These are phyloP conservation scores for Xanthoparmelia taractica DNA, from an alignment of 495 filamentous ascomycete species.

Conservation along the genomic window DNA sequence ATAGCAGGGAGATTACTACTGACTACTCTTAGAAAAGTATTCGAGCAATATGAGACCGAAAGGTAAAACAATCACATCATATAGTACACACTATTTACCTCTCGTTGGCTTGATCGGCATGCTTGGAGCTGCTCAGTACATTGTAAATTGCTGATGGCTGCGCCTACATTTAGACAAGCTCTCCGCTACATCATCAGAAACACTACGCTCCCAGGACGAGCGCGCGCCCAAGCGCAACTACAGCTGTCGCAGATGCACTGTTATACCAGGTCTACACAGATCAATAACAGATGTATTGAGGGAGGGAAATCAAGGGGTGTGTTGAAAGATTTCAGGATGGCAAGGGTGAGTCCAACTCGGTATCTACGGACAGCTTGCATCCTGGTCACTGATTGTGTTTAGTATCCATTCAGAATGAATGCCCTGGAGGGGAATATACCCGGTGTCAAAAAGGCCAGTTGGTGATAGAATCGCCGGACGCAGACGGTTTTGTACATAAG, in stretches of 20 bases:
- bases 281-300: slow-evolving; percentile 84
- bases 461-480: slow-evolving; percentile 44
- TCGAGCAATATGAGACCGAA: slow-evolving; percentile 74
- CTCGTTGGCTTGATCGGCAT: background rate
- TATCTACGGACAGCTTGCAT: background rate
- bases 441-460: slow-evolving; percentile 91
- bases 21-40: slow-evolving; percentile 52
- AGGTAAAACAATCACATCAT: slow-evolving; percentile 45
- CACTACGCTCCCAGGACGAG: slow-evolving; percentile 70
- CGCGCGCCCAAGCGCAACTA: slow-evolving; percentile 82
- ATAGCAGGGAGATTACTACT: slow-evolving; percentile 4
- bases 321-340: slow-evolving; percentile 81
- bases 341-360: slow-evolving; percentile 56
- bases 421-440: slow-evolving; percentile 82
- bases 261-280: slow-evolving; percentile 88
- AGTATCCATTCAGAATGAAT: slow-evolving; percentile 90
- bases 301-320: slow-evolving; percentile 82
- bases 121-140: background rate
- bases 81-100: background rate
- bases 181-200: slow-evolving; percentile 92
- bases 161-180: slow-evolving; percentile 61
- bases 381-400: slow-evolving; percentile 29
- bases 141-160: background rate
- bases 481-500: slow-evolving; percentile 7
- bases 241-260: slow-evolving; percentile 88